phyloP scores from a whole-genome alignment of 2,329 filamentous ascomycete genomes.

The Sclerotinia trifoliorum region DNA sequence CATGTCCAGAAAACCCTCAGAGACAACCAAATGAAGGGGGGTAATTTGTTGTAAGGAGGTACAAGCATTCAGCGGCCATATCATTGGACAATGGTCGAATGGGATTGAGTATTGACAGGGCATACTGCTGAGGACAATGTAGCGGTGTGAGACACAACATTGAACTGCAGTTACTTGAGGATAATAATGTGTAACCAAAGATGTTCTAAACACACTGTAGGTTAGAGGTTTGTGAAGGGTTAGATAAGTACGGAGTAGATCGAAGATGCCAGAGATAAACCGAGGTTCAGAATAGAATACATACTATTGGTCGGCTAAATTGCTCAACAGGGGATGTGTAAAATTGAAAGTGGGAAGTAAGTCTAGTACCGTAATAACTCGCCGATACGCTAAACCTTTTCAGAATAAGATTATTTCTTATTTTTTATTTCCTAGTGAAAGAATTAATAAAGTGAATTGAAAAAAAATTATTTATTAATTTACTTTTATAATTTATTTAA shows the following conservation, averaged over 20 bases:
- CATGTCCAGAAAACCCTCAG: background rate
- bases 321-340: background rate
- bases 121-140: background rate
- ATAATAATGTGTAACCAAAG: slow-evolving; percentile 1
- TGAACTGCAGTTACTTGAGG: background rate
- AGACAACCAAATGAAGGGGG: background rate
- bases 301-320: slow-evolving; percentile 4
- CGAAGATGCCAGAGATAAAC: background rate
- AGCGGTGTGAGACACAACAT: slow-evolving; percentile 6
- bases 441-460: no score
- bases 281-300: background rate
- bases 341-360: background rate
- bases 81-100: background rate
- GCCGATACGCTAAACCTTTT: no score
- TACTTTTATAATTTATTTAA: no score
- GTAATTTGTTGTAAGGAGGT: background rate
- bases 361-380: no score
- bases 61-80: background rate
- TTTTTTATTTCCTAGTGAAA: no score
- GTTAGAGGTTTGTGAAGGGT: background rate
- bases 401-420: no score
- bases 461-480: no score
- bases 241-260: background rate
- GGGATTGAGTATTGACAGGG: background rate
- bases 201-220: slow-evolving; percentile 7